Evolutionary conservation across 2,329 filamentous ascomycete genomes (phyloP), one percentile per base, ranked within the genome.

Genomic region (Ophiocordyceps camponoti-leonardi): DNA sequence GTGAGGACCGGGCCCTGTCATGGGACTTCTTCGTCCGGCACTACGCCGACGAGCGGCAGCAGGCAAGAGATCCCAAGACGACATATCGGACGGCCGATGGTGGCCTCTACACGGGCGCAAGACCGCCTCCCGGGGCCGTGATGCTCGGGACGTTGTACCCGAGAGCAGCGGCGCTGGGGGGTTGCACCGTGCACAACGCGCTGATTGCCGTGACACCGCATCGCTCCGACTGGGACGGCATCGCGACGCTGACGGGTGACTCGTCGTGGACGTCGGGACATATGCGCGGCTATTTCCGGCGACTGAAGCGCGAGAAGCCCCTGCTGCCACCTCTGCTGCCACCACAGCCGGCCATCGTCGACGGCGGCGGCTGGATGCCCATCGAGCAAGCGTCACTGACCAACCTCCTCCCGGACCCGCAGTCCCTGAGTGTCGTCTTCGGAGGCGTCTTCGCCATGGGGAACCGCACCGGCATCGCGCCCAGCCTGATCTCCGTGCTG

Each of bases 1-100:
- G 72, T 12, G 72, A 79, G 52, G 71, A 79, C 48, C 64, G 65
- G 22, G 65, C 67, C 18, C 66, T 77, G 51, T 61, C 67, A 42
- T 82, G 77, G 77, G 72, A 78, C 56, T 81, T 74, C 59, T 81
- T 72, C 50, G 73, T 79, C n/a, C 67, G 68, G 42, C 77, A 81
- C 56, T 80, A 79, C 53, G 62, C 66, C 10, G 67, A 79, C 49
- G 60, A 73, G 41, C 57, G 59, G 20, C 65, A 70, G 35, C 71
- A 77, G 50, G 64, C 68, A 20, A 63, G 65, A 44, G 75, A 81
- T 55, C 71, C 62, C 52, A 81, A 81, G 63, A 72, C 73, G 42
- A 70, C 71, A 1, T 81, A 77, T 54, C 54, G 67, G 10, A 72
- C 71, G 0, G 62, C 68, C 0, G 58, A 69, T 42, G 73, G 73